Percentiles rank a stretch among this genome's conserved stretches.
Conservation (phyloP, 2,329 filamentous ascomycete species). For the Diaporthe helianthi region DNA sequence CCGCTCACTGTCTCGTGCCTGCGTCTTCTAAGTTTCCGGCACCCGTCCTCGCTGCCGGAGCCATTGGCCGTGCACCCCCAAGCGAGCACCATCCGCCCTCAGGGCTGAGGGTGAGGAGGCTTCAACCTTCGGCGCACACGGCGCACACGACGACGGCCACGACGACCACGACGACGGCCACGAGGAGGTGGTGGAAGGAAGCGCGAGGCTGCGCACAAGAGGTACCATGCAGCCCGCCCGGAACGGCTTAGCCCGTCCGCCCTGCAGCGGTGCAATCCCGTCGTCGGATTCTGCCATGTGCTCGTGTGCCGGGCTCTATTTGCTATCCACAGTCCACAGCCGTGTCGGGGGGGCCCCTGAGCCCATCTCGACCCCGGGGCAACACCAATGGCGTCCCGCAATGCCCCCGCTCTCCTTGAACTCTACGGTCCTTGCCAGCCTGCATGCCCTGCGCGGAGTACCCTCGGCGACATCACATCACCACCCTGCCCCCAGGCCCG, state of each 20-base stretch:
- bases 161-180: neutral
- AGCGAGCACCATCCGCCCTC: neutral
- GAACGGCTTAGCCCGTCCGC: conserved; percentile 25
- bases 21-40: neutral
- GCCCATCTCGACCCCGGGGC: neutral
- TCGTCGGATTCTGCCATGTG: conserved; percentile 33
- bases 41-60: conserved; percentile 1
- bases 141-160: no score
- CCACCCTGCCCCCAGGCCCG: neutral
- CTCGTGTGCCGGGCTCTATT: conserved; percentile 28
- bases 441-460: conserved; percentile 20
- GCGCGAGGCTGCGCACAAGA: conserved; percentile 9
- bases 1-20: conserved; percentile 4
- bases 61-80: conserved; percentile 5
- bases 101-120: no score
- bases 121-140: neutral
- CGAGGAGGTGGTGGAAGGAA: neutral
- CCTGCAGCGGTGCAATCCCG: conserved; percentile 31
- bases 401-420: conserved; percentile 19
- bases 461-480: conserved; percentile 11
- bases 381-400: conserved; percentile 20
- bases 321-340: conserved; percentile 4
- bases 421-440: conserved; percentile 14
- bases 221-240: conserved; percentile 24
- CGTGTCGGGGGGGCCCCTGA: conserved; percentile 20